These are phyloP conservation scores for Trichomonascus vanleenenianus DNA, from an alignment of 805 yeast species.

Conservation along the genomic window DNA sequence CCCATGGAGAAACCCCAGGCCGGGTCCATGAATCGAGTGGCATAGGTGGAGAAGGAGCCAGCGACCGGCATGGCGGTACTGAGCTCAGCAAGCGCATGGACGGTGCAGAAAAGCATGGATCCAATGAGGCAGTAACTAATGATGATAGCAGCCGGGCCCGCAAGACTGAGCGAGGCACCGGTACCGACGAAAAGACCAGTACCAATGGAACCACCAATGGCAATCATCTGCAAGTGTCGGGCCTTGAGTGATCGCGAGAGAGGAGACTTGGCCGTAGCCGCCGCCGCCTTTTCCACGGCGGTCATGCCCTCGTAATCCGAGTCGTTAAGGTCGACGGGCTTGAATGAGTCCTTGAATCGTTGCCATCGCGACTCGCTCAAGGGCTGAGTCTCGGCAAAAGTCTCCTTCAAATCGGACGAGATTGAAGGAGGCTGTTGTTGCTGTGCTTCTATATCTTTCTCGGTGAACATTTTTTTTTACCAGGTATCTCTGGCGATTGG, in stretches of 20 bases:
- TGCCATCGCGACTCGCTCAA: background rate
- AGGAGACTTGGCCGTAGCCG: constrained; percentile 38
- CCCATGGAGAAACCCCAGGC: constrained; percentile 61
- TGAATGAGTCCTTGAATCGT: constrained; percentile 37
- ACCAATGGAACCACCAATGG: constrained; percentile 69
- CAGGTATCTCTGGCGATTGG: no score
- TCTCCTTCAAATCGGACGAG: background rate
- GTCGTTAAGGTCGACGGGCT: constrained; percentile 31
- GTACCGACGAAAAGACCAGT: constrained; percentile 69
- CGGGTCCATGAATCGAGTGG: constrained; percentile 56
- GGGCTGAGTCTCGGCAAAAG: background rate
- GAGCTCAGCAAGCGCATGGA: constrained; percentile 61
- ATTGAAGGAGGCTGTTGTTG: background rate
- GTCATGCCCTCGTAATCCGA: constrained; percentile 31
- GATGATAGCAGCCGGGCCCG: constrained; percentile 56
- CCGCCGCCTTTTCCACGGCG: constrained; percentile 36
- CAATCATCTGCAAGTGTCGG: constrained; percentile 66
- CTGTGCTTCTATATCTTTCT: background rate
- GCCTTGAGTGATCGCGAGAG: constrained; percentile 39
- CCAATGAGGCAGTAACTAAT: constrained; percentile 56
- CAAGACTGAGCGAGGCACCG: constrained; percentile 45
- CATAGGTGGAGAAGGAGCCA: constrained; percentile 56
- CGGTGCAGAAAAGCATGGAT: constrained; percentile 54
- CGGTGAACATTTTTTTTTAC: no score
- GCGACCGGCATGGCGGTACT: constrained; percentile 58